These are phyloP conservation scores for Yamadazyma diddensiae DNA, from an alignment of 1,139 yeast species.

Conservation along the genomic window DNA sequence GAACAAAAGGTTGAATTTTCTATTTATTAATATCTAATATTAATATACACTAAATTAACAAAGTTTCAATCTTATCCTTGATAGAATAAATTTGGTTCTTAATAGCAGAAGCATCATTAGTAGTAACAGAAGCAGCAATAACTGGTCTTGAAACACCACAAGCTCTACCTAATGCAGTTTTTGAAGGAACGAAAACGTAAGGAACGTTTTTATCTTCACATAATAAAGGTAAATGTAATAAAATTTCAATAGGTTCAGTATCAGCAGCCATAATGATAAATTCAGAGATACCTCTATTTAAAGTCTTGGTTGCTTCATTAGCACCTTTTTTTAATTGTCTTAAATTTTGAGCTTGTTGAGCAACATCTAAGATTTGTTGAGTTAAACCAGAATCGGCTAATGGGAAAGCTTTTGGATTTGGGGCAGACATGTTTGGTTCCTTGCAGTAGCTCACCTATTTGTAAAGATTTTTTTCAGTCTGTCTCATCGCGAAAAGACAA, in stretches of 20 bases:
- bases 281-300: slow-evolving; percentile 99
- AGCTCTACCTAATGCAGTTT: slow-evolving; percentile 98
- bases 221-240: slow-evolving; percentile 93
- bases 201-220: slow-evolving; percentile 99
- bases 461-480: slow-evolving; percentile 5
- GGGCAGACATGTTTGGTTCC: slow-evolving; percentile 78
- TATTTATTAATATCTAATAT: too few relatives aligned
- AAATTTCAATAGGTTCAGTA: slow-evolving; percentile 98
- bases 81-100: slow-evolving; percentile 95
- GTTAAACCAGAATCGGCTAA: slow-evolving; percentile 93
- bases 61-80: slow-evolving; percentile 98
- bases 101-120: slow-evolving; percentile 97
- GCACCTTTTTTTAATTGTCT: slow-evolving; percentile 99
- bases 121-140: slow-evolving; percentile 96
- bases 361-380: slow-evolving; percentile 96
- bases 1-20: too few relatives aligned
- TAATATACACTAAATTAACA: slow-evolving; percentile 63
- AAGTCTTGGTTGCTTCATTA: slow-evolving; percentile 98
- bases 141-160: slow-evolving; percentile 99
- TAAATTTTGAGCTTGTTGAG: slow-evolving; percentile 96
- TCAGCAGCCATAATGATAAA: slow-evolving; percentile 99
- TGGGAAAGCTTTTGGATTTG: slow-evolving; percentile 97
- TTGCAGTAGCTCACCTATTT: slow-evolving; percentile 52
- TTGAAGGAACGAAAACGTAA: slow-evolving; percentile 97
- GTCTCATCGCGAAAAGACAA: slow-evolving; percentile 8